Base-by-base conservation (phyloP, 2,329 filamentous ascomycete genomes). In the Lecanicillium sp. region DNA sequence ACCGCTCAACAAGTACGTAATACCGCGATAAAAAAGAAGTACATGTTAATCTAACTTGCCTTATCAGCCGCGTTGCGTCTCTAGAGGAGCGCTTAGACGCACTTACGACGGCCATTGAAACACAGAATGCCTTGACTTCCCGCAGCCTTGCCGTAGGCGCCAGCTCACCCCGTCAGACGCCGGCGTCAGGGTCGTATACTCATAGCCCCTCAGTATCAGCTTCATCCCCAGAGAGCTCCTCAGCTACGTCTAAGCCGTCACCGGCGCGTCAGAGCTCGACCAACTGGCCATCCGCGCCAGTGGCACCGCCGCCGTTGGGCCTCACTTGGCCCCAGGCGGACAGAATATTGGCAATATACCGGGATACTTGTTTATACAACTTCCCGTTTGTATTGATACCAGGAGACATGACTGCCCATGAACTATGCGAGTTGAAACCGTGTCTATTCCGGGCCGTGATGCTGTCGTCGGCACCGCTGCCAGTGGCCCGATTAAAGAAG, bases 321-420 rank as follows among this genome's bases (percentile, higher is more conserved):
- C 54, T 72, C 24, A 66, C 62, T 20, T 71, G 68, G 68, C 35
- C 56, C 9, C 66, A 70, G 44, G 66, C 65, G n/a, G 52, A 63
- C 15, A 54, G 60, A 12, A 60, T 65, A 4, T 43, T 72, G 5
- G 51, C 54, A 5, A 57, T 63, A 3, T 72, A 66, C 49, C 62
- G 59, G 20, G 50, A 50, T 4, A 58, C 60, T 5, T 64, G 62
- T 49, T 62, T 59, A 19, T 59, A 61, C 11, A 59, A 63, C 20
- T 71, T 70, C 41, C 68, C 69, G 0, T 70, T 68, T 53, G 58
- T 71, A 14, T 54, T 58, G 9, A 49, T 70, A 5, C 59, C 62
- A 2, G 57, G 60, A 8, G 53, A 58, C 23, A 48, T 55, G 14
- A 57, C 60, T 3, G 62, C 65, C 10, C 55, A 57, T 36, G 53